These are phyloP conservation scores for Hemileccinum rubropunctum DNA, from an alignment of 768 basidiomycete species.

Conservation along the genomic window DNA sequence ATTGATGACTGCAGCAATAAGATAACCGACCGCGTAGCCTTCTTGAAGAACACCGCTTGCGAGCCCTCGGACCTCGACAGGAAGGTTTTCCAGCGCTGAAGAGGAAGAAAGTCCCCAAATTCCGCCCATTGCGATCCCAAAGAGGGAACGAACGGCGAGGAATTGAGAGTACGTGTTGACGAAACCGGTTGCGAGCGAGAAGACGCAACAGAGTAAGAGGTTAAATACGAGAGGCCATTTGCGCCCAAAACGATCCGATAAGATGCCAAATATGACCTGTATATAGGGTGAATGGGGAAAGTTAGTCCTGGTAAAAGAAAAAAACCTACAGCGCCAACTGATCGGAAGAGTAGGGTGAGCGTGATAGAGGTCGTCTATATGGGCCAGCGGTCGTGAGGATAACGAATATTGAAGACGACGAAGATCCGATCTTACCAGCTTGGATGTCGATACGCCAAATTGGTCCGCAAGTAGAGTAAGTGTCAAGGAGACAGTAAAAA, in stretches of 20 bases:
- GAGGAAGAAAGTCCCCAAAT: conserved; percentile 85
- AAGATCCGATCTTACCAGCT: conserved; percentile 38
- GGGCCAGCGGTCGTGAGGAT: neutral
- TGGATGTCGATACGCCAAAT: conserved; percentile 41
- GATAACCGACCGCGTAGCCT: conserved; percentile 85
- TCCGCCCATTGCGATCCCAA: conserved; percentile 87
- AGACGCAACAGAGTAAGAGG: conserved; percentile 62
- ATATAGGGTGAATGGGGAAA: neutral
- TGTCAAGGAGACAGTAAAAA: conserved; percentile 72
- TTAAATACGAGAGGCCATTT: conserved; percentile 91
- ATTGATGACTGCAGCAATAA: conserved; percentile 83
- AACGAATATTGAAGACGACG: neutral
- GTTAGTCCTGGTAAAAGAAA: neutral
- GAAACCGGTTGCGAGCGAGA: conserved; percentile 83
- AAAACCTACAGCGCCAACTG: conserved; percentile 58
- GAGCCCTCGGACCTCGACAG: conserved; percentile 81
- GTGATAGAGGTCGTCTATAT: conserved; percentile 77
- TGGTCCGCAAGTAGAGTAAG: conserved; percentile 45
- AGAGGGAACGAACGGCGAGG: conserved; percentile 77
- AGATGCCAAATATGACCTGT: conserved; percentile 71
- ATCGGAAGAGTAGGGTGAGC: conserved; percentile 88
- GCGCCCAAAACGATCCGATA: conserved; percentile 88
- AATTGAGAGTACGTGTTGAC: conserved; percentile 74
- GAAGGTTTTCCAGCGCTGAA: conserved; percentile 86
- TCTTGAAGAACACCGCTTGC: conserved; percentile 84